Conservation (phyloP, 345 rosid genomes). For the Xanthoceras sorbifolium region DNA sequence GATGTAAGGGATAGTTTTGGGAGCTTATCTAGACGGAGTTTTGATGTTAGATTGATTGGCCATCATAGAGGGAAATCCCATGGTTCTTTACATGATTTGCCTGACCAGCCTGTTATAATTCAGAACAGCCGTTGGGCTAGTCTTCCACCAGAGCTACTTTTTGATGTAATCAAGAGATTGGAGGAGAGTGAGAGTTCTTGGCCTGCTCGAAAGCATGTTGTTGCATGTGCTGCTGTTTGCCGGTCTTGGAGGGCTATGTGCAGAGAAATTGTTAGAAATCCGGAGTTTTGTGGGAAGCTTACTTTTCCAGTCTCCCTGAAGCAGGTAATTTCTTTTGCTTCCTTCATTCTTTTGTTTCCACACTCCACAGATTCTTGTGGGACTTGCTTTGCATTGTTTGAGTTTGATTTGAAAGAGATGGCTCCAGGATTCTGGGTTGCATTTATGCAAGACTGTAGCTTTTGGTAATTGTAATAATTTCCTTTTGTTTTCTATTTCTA, state of each 20-base stretch:
- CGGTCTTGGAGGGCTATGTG: slow-evolving; percentile 69
- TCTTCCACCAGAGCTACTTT: slow-evolving; percentile 67
- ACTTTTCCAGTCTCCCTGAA: slow-evolving; percentile 67
- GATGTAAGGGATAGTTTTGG: slow-evolving; percentile 70
- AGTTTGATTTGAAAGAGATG: neutral
- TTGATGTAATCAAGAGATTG: slow-evolving; percentile 61
- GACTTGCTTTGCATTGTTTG: neutral
- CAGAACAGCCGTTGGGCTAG: slow-evolving; percentile 69
- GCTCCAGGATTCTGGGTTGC: neutral
- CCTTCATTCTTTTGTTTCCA: neutral
- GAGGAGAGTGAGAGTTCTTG: slow-evolving; percentile 68
- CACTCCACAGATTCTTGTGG: neutral
- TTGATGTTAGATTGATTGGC: slow-evolving; percentile 52
- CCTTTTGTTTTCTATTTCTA: slow-evolving; percentile 24
- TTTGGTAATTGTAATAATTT: neutral
- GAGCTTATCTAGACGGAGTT: slow-evolving; percentile 68
- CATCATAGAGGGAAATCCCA: slow-evolving; percentile 63
- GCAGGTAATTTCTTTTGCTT: slow-evolving; percentile 45
- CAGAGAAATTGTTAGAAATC: slow-evolving; percentile 60
- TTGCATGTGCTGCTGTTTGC: slow-evolving; percentile 72
- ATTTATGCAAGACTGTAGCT: neutral
- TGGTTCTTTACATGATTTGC: slow-evolving; percentile 41
- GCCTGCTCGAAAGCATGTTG: slow-evolving; percentile 64
- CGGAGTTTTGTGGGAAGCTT: slow-evolving; percentile 68
- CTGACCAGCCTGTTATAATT: slow-evolving; percentile 45